Percentiles rank a stretch among this genome's conserved stretches.
phyloP scores from a whole-genome alignment of 177 flowering plant genomes.

The Vitis hybrid region DNA sequence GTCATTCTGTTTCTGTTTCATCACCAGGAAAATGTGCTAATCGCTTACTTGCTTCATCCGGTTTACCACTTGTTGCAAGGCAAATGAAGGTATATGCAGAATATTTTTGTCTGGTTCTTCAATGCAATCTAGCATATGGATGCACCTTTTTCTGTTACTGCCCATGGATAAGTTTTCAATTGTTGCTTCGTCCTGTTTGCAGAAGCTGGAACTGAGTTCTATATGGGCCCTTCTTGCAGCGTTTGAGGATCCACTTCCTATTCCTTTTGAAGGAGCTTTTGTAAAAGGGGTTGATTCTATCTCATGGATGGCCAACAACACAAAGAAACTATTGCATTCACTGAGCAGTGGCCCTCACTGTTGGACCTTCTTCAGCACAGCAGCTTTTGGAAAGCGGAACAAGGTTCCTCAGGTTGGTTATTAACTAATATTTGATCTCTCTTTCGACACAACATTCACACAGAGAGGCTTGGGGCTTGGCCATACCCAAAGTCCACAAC shows the following conservation, averaged over 20 bases:
- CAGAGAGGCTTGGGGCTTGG: too few relatives aligned
- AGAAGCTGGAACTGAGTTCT: constrained; percentile 86
- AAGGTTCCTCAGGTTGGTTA: constrained; percentile 92
- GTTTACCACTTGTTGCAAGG: constrained; percentile 84
- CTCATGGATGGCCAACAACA: constrained; percentile 97
- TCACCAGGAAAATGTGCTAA: constrained; percentile 91
- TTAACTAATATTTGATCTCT: neutral
- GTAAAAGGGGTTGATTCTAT: constrained; percentile 82
- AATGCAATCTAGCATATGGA: neutral
- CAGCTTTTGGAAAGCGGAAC: constrained; percentile 71
- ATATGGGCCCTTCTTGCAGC: constrained; percentile 98
- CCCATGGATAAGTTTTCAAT: neutral
- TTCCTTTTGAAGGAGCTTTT: constrained; percentile 93
- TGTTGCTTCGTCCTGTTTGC: constrained; percentile 9
- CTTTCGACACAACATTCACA: too few relatives aligned
- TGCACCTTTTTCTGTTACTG: neutral
- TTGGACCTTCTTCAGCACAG: constrained; percentile 96
- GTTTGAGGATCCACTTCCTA: constrained; percentile 89
- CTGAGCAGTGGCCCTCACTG: constrained; percentile 58
- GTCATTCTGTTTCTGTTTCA: neutral
- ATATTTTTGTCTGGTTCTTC: neutral
- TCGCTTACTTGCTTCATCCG: constrained; percentile 82
- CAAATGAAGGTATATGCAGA: constrained; percentile 79
- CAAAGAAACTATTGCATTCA: constrained; percentile 54
- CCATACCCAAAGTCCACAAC: too few relatives aligned